Evolutionary conservation across 169 alveolate genomes (phyloP).

Genomic region (Miamiensis avidus): DNA sequence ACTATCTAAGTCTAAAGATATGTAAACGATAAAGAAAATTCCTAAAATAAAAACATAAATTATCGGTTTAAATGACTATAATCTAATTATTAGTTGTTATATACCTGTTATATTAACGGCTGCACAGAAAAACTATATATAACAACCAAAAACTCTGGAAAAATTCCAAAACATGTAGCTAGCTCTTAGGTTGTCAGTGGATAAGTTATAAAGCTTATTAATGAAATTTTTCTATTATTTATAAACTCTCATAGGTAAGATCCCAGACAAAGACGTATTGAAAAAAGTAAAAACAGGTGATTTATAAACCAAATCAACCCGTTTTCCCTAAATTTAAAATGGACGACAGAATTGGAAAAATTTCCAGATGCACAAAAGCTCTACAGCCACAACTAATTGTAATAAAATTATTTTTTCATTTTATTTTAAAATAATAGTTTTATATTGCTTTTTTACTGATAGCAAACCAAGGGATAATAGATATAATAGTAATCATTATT

Average conservation of each 20-base stretch:
- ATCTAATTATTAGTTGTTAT: constrained; percentile 1
- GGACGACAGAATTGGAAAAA: constrained; percentile 6
- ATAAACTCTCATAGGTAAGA: constrained; percentile 1
- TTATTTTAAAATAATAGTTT: no score
- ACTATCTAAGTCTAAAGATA: no score
- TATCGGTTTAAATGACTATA: no score
- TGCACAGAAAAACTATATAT: constrained; percentile 19
- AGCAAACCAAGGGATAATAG: constrained; percentile 28
- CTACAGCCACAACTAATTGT: background rate
- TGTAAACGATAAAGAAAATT: no score
- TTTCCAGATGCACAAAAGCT: background rate
- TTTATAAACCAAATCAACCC: constrained; percentile 35
- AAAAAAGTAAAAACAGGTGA: constrained; percentile 38
- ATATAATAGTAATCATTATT: constrained; percentile 5
- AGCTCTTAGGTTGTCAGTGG: constrained; percentile 16
- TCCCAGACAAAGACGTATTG: constrained; percentile 6
- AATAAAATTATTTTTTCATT: no score
- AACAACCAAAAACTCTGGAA: constrained; percentile 25
- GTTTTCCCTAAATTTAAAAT: constrained; percentile 17
- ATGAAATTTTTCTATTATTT: background rate
- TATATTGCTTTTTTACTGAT: no score
- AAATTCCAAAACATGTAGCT: constrained; percentile 16
- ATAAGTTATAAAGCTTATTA: background rate
- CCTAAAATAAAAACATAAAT: no score
- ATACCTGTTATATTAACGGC: constrained; percentile 17